Evolutionary conservation across 2,329 filamentous ascomycete species (phyloP).

Genomic region (Domatiomyces catenatus): DNA sequence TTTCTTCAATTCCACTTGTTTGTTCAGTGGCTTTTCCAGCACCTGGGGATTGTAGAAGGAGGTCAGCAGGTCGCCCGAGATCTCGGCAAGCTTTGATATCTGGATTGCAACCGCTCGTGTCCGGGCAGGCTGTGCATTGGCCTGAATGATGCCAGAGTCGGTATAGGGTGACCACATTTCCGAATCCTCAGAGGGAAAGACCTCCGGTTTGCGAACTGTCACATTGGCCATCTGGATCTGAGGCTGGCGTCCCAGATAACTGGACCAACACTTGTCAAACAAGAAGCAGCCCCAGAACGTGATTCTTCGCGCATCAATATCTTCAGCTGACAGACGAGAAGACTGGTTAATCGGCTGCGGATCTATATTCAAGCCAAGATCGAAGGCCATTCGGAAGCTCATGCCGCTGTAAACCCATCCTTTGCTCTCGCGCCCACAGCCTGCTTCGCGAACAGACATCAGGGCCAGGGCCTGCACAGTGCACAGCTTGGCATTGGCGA

Average conservation of each 20-base stretch:
- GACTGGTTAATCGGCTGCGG: constrained; percentile 47
- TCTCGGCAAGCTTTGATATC: constrained; percentile 72
- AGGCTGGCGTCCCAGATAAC: constrained; percentile 81
- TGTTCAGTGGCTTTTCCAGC: constrained; percentile 48
- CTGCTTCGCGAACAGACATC: constrained; percentile 93
- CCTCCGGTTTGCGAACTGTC: constrained; percentile 75
- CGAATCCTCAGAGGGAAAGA: constrained; percentile 77
- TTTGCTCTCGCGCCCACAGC: constrained; percentile 83
- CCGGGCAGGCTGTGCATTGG: constrained; percentile 62
- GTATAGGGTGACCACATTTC: constrained; percentile 79
- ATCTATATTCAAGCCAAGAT: constrained; percentile 82
- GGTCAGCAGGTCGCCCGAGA: constrained; percentile 75
- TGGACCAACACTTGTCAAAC: constrained; percentile 99
- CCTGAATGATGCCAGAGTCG: constrained; percentile 60
- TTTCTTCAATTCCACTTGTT: constrained; percentile 76
- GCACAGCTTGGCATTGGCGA: constrained; percentile 72
- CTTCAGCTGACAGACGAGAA: constrained; percentile 57
- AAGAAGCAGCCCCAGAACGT: constrained; percentile 97
- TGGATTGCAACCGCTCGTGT: constrained; percentile 71
- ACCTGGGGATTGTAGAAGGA: constrained; percentile 78
- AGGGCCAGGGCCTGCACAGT: constrained; percentile 86
- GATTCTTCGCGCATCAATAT: constrained; percentile 74
- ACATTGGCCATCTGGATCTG: constrained; percentile 67
- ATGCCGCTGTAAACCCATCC: constrained; percentile 98
- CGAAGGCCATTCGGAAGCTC: constrained; percentile 94